These are phyloP conservation scores for Dentipellis fragilis DNA, from an alignment of 768 basidiomycete genomes.

Conservation along the genomic window DNA sequence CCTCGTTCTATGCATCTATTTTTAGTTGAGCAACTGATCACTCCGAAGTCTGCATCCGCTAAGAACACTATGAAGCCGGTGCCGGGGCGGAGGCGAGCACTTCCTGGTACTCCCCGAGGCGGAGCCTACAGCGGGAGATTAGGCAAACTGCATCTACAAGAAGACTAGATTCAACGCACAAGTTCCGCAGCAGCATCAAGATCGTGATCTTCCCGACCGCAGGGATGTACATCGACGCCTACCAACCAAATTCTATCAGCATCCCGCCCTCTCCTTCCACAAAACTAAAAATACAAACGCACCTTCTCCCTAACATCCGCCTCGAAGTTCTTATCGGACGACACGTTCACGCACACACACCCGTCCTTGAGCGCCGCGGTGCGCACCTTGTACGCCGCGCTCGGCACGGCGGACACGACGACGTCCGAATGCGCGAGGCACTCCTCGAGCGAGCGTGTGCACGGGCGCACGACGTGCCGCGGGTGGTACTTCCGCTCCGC, in stretches of 20 bases:
- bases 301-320: slow-evolving; percentile 88
- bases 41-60: too few species aligned
- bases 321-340: slow-evolving; percentile 95
- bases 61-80: too few species aligned
- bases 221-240: slow-evolving; percentile 93
- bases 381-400: slow-evolving; percentile 74
- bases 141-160: neutral
- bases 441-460: slow-evolving; percentile 58
- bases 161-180: slow-evolving; percentile 42
- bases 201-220: slow-evolving; percentile 98
- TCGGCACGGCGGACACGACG: slow-evolving; percentile 91
- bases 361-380: slow-evolving; percentile 90
- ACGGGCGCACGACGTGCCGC: slow-evolving; percentile 71
- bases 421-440: slow-evolving; percentile 84
- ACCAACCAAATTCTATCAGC: neutral
- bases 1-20: too few species aligned
- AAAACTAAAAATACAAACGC: slow-evolving; percentile 13
- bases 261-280: neutral
- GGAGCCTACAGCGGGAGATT: slow-evolving; percentile 29
- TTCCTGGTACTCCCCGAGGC: slow-evolving; percentile 43
- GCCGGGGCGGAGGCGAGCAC: neutral
- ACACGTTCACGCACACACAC: slow-evolving; percentile 87
- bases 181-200: slow-evolving; percentile 90
- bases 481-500: slow-evolving; percentile 59
- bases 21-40: too few species aligned